These are phyloP conservation scores for Hansenula sp. DNA, from an alignment of 1,139 yeast species.

Conservation along the genomic window DNA sequence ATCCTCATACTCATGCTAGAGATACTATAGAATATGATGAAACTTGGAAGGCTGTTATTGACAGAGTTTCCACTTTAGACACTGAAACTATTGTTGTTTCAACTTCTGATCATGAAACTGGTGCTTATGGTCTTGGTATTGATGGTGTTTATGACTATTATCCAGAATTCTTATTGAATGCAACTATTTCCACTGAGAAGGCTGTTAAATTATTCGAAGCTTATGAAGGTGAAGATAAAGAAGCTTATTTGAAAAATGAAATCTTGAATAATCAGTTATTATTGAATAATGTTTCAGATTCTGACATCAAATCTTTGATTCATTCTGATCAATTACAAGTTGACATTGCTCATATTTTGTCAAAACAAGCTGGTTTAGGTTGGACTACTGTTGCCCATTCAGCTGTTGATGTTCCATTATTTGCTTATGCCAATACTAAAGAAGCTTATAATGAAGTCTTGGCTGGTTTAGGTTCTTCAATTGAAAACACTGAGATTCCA, in stretches of 20 bases:
- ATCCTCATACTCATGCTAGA: slow-evolving; percentile 19
- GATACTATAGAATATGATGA: slow-evolving; percentile 20
- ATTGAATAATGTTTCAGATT: slow-evolving; percentile 8
- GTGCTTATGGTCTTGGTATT: slow-evolving; percentile 20
- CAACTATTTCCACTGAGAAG: slow-evolving; percentile 20
- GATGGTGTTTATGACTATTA: slow-evolving; percentile 18
- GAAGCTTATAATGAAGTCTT: slow-evolving; percentile 19
- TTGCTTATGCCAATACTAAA: slow-evolving; percentile 21
- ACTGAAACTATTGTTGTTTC: slow-evolving; percentile 21
- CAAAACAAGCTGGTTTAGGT: slow-evolving; percentile 18
- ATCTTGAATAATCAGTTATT: slow-evolving; percentile 8
- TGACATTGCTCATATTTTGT: slow-evolving; percentile 13
- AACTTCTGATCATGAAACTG: slow-evolving; percentile 25
- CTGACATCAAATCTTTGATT: slow-evolving; percentile 11
- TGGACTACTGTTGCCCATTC: slow-evolving; percentile 22
- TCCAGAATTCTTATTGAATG: slow-evolving; percentile 15
- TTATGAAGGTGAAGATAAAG: slow-evolving; percentile 18
- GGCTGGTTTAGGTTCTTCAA: slow-evolving; percentile 20
- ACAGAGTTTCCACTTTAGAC: slow-evolving; percentile 18
- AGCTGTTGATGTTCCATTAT: slow-evolving; percentile 22
- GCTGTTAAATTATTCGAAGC: slow-evolving; percentile 11
- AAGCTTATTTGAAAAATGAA: slow-evolving; percentile 12
- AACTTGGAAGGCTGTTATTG: slow-evolving; percentile 22
- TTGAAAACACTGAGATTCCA: slow-evolving; percentile 23
- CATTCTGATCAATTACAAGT: slow-evolving; percentile 10